phyloP scores from a whole-genome alignment of 2,329 filamentous ascomycete species.

The Fonsecaea monophora region DNA sequence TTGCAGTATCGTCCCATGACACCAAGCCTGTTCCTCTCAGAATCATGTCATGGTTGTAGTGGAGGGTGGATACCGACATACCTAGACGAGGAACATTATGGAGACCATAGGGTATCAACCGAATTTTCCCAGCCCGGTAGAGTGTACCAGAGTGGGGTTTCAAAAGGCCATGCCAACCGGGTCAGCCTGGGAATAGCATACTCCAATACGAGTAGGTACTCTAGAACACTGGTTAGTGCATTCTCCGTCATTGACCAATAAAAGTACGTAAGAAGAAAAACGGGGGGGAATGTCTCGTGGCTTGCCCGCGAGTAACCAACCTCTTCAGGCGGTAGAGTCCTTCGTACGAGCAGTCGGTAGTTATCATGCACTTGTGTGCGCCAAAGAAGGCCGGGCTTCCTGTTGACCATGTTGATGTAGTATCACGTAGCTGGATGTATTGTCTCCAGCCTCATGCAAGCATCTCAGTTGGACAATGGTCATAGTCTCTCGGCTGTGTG shows the following conservation, averaged over 20 bases:
- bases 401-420: neutral
- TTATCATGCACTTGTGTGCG: neutral
- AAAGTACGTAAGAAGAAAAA: neutral
- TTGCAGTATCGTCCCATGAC: constrained; percentile 16
- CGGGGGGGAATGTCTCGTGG: neutral
- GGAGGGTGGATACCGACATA: constrained; percentile 5
- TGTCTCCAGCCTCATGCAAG: constrained; percentile 3
- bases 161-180: neutral
- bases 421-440: neutral
- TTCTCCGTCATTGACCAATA: neutral
- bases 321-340: neutral
- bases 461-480: neutral
- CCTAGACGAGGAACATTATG: constrained; percentile 9
- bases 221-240: neutral
- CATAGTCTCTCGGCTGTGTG: neutral
- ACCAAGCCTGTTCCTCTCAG: constrained; percentile 23
- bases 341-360: neutral
- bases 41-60: constrained; percentile 29
- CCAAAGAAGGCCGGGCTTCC: neutral
- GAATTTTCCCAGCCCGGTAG: constrained; percentile 4
- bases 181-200: constrained; percentile 1
- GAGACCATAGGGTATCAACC: constrained; percentile 10
- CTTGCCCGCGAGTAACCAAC: neutral
- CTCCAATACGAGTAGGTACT: neutral
- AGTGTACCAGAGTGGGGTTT: neutral